These are phyloP conservation scores for Daldinia sp. DNA, from an alignment of 2,329 filamentous ascomycete species.

Conservation along the genomic window DNA sequence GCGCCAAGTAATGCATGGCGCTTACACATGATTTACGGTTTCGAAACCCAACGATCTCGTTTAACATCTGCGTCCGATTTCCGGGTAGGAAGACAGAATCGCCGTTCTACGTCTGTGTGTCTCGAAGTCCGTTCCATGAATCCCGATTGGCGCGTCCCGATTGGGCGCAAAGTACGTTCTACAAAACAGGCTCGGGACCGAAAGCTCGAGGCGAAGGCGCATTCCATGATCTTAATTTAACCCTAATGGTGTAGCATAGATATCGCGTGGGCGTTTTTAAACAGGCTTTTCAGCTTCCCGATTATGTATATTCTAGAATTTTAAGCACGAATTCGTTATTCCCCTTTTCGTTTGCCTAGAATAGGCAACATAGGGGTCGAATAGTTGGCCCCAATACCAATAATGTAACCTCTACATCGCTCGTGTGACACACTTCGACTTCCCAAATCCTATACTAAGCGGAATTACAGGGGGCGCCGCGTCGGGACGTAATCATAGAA, in stretches of 20 bases:
- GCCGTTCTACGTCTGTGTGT: background rate
- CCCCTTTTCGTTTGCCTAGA: background rate
- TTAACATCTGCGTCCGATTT: conserved; percentile 3
- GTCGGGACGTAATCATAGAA: background rate
- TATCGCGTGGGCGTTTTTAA: background rate
- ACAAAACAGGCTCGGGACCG: background rate
- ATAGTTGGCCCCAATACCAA: background rate
- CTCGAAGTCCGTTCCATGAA: background rate
- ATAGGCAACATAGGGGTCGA: background rate
- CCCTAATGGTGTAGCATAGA: background rate
- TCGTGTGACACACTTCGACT: too few relatives aligned
- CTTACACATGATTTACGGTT: conserved; percentile 32
- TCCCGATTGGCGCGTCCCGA: conserved; percentile 1
- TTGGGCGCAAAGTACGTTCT: background rate
- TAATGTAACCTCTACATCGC: background rate
- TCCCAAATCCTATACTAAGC: too few relatives aligned
- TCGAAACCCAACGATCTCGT: conserved; percentile 15
- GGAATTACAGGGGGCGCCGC: too few relatives aligned
- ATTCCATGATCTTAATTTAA: background rate
- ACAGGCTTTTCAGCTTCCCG: background rate
- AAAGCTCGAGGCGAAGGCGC: background rate
- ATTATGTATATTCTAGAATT: background rate
- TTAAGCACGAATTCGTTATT: background rate
- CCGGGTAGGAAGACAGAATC: background rate
- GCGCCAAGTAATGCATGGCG: conserved; percentile 29